Conservation (phyloP, 352 stramenopile species). For the Peronospora belbahrii region DNA sequence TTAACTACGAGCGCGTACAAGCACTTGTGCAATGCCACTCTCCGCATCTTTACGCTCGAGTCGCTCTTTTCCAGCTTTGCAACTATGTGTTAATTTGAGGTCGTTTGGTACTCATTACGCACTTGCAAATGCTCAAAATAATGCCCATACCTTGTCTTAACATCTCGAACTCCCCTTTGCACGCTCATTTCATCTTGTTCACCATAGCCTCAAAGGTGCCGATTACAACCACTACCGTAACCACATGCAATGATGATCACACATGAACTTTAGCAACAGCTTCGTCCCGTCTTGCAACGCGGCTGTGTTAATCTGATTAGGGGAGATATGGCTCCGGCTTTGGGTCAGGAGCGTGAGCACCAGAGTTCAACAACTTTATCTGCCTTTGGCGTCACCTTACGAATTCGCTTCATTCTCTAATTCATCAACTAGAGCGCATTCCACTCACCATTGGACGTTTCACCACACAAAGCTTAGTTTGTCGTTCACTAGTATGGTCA, state of each 20-base stretch:
- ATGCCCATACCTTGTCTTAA: too few relatives aligned
- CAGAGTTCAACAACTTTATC: slow-evolving; percentile 17
- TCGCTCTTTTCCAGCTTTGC: neutral
- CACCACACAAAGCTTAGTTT: neutral
- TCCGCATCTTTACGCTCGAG: slow-evolving; percentile 9
- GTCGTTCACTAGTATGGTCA: slow-evolving; percentile 14
- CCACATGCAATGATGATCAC: neutral
- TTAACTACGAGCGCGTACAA: too few relatives aligned
- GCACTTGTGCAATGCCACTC: too few relatives aligned
- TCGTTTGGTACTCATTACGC: too few relatives aligned
- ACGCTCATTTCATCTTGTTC: neutral
- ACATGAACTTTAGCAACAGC: neutral
- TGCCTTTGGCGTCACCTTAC: slow-evolving; percentile 1
- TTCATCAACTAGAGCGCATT: slow-evolving; percentile 7
- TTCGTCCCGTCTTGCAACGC: slow-evolving; percentile 14
- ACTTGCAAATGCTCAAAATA: too few relatives aligned
- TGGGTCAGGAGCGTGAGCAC: slow-evolving; percentile 4
- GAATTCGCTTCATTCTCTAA: slow-evolving; percentile 20
- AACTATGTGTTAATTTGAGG: slow-evolving; percentile 8
- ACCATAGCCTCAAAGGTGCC: too few relatives aligned
- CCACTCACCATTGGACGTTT: neutral
- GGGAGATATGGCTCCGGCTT: slow-evolving; percentile 20
- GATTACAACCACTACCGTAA: neutral
- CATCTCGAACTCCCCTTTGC: too few relatives aligned
- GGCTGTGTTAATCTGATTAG: slow-evolving; percentile 13